These are phyloP conservation scores for Sporothrix euskadiensis DNA, from an alignment of 2,329 filamentous ascomycete genomes.

Conservation along the genomic window DNA sequence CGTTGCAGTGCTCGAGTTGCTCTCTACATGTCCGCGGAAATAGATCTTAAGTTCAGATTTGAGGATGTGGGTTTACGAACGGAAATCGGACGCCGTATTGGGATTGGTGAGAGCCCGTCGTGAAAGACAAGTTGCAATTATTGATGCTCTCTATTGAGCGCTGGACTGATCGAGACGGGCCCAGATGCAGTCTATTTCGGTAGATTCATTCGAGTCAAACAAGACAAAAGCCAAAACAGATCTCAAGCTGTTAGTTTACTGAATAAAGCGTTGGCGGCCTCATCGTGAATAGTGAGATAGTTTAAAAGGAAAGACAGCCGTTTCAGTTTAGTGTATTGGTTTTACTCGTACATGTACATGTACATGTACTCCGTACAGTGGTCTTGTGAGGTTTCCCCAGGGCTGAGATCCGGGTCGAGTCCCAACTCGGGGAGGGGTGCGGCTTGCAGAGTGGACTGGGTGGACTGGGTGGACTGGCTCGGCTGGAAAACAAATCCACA, in stretches of 20 bases:
- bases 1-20: neutral
- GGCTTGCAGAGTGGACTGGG: neutral
- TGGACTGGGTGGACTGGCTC: too few species aligned
- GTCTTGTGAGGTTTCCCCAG: neutral
- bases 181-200: conserved; percentile 5
- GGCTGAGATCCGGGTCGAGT: conserved; percentile 11
- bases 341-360: neutral
- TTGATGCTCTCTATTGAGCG: neutral
- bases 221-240: neutral
- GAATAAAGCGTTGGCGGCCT: neutral
- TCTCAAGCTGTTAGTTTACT: neutral
- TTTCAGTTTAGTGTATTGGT: neutral
- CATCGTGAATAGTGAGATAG: neutral
- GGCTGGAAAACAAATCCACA: neutral
- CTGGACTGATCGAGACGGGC: conserved; percentile 11
- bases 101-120: neutral
- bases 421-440: neutral
- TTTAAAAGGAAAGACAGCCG: neutral
- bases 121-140: neutral
- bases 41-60: neutral
- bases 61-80: neutral
- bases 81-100: neutral
- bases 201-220: neutral
- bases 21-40: neutral
- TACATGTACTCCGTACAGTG: neutral